These are phyloP conservation scores for Rasamsonia emersonii DNA, from an alignment of 2,329 filamentous ascomycete genomes.

Conservation along the genomic window DNA sequence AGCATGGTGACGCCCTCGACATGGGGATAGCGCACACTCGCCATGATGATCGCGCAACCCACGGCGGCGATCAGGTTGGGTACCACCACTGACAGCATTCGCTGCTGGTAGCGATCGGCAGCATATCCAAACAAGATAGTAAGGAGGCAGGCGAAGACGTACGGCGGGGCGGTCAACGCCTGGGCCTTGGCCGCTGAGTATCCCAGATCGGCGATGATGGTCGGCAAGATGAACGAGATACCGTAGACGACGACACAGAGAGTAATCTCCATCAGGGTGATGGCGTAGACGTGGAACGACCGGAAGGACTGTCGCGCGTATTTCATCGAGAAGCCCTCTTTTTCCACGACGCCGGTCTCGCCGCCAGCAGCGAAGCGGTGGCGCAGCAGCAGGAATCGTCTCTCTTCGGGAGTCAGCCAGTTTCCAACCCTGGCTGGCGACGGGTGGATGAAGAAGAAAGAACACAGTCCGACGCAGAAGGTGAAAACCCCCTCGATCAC, in stretches of 20 bases:
- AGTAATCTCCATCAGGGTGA: background rate
- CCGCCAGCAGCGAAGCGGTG: slow-evolving; percentile 9
- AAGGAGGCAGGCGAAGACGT: slow-evolving; percentile 34
- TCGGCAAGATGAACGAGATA: slow-evolving; percentile 13
- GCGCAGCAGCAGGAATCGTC: slow-evolving; percentile 9
- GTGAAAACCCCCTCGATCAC: background rate
- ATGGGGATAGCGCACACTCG: background rate
- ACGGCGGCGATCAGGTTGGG: background rate
- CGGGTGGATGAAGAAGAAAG: slow-evolving; percentile 4
- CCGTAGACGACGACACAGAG: background rate
- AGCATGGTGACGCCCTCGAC: background rate
- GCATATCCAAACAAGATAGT: slow-evolving; percentile 24
- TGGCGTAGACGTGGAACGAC: background rate
- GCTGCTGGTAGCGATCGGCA: slow-evolving; percentile 29
- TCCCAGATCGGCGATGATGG: slow-evolving; percentile 20
- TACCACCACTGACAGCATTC: slow-evolving; percentile 6
- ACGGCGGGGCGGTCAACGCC: slow-evolving; percentile 22
- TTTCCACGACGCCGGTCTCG: slow-evolving; percentile 11
- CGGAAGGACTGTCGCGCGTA: slow-evolving; percentile 5
- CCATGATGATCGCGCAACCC: background rate
- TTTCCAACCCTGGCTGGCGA: slow-evolving; percentile 8
- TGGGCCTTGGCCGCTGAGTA: slow-evolving; percentile 19
- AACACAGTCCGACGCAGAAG: background rate
- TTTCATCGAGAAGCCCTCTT: slow-evolving; percentile 10
- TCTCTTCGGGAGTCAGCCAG: slow-evolving; percentile 12